phyloP scores from a whole-genome alignment of 441 rosid genomes.

The Gossypium trilobum region DNA sequence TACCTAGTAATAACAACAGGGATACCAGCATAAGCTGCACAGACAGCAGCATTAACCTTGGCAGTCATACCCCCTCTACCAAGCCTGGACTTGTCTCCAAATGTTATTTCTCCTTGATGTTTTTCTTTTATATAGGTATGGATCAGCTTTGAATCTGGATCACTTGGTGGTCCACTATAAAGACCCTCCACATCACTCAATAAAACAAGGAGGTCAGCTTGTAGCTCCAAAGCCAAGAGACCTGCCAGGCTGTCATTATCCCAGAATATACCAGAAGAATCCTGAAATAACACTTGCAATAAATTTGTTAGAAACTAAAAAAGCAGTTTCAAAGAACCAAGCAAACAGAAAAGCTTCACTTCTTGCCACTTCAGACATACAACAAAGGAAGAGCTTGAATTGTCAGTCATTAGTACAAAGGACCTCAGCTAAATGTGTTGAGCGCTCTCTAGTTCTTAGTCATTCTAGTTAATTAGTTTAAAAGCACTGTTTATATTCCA shows the following conservation, averaged over 20 bases:
- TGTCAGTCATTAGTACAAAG: neutral
- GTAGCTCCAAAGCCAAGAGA: slow-evolving; percentile 21
- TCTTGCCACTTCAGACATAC: slow-evolving; percentile 4
- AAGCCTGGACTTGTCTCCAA: slow-evolving; percentile 30
- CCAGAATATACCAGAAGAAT: slow-evolving; percentile 23
- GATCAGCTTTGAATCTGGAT: slow-evolving; percentile 26
- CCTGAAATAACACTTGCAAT: slow-evolving; percentile 23
- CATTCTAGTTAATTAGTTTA: slow-evolving; percentile 3
- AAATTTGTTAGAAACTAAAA: neutral
- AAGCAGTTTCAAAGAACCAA: neutral
- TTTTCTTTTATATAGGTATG: slow-evolving; percentile 25
- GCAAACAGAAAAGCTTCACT: slow-evolving; percentile 2
- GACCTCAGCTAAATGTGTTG: neutral
- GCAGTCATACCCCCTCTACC: slow-evolving; percentile 37
- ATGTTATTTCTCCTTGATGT: slow-evolving; percentile 28
- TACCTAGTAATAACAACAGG: slow-evolving; percentile 33
- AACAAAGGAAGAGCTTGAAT: neutral
- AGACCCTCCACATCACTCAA: slow-evolving; percentile 33
- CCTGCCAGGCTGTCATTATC: slow-evolving; percentile 31
- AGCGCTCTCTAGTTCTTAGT: neutral
- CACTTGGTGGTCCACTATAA: slow-evolving; percentile 29
- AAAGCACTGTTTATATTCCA: neutral
- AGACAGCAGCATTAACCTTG: slow-evolving; percentile 29
- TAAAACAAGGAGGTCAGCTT: slow-evolving; percentile 26
- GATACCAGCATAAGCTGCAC: slow-evolving; percentile 26